Evolutionary conservation across 2,329 filamentous ascomycete species (phyloP).

Genomic region (Aspergillus sp.): DNA sequence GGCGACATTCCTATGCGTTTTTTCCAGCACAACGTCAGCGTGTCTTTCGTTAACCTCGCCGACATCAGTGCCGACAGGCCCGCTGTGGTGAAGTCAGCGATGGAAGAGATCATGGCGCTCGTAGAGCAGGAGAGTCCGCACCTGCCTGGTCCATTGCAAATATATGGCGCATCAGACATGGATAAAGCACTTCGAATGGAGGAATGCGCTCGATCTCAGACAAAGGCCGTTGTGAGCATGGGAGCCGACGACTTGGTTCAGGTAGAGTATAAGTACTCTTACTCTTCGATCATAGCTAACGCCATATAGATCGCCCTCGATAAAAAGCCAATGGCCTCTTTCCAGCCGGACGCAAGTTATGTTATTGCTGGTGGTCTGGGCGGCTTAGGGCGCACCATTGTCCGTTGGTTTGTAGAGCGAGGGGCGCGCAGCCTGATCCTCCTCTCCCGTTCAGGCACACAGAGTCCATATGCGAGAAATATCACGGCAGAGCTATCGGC

Average conservation of each 20-base stretch:
- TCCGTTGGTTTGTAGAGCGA: conserved; percentile 13
- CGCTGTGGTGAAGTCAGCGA: not conserved
- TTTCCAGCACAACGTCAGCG: conserved; percentile 1
- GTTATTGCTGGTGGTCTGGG: conserved; percentile 16
- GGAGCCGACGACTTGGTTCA: not conserved
- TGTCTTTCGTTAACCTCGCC: not conserved
- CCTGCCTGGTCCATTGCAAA: conserved; percentile 1
- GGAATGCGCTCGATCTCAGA: not conserved
- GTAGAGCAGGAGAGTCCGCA: conserved; percentile 1
- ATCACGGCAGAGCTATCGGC: conserved; percentile 1
- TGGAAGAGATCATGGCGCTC: conserved; percentile 1
- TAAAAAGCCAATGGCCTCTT: not conserved
- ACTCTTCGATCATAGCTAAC: not conserved
- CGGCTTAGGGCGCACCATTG: conserved; percentile 13
- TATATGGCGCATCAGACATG: not conserved
- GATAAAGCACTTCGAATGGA: not conserved
- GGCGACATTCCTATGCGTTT: conserved; percentile 1
- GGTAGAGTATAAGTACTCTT: not conserved
- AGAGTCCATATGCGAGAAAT: not conserved
- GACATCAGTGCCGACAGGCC: not conserved
- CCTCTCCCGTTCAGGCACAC: conserved; percentile 9
- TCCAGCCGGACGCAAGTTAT: conserved; percentile 9
- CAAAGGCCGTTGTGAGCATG: not conserved
- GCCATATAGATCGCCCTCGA: not conserved
- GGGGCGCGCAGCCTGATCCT: conserved; percentile 12